Conservation (phyloP, 2,329 filamentous ascomycete genomes). For the Aureobasidium melanogenum region DNA sequence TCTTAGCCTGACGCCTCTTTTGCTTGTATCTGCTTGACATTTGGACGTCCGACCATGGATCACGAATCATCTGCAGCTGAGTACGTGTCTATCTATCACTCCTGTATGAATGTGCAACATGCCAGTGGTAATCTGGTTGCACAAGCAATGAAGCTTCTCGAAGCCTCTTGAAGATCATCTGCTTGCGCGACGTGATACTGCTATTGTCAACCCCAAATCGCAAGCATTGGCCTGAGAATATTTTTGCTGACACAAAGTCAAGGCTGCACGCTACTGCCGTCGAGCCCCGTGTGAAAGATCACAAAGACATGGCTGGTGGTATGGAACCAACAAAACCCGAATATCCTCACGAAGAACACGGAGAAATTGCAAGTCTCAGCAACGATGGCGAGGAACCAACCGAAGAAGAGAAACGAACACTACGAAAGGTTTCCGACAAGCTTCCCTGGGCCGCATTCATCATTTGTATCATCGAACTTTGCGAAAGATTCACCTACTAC, state of each 20-base stretch:
- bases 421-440: slow-evolving; percentile 38
- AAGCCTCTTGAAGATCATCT: not conserved
- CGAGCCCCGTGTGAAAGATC: slow-evolving; percentile 1
- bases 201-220: not conserved
- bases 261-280: slow-evolving; percentile 12
- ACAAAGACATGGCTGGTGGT: slow-evolving; percentile 13
- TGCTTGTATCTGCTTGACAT: slow-evolving; percentile 10
- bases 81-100: not conserved
- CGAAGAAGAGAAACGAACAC: slow-evolving; percentile 33
- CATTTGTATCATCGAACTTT: slow-evolving; percentile 42
- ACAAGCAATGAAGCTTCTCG: not conserved
- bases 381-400: slow-evolving; percentile 31
- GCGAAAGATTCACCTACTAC: slow-evolving; percentile 41
- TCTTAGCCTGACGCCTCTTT: slow-evolving; percentile 7
- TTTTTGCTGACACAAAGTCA: not conserved
- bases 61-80: slow-evolving; percentile 9
- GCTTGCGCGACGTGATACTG: not conserved
- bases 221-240: not conserved
- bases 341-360: not conserved
- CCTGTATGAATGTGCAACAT: not conserved
- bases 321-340: slow-evolving; percentile 4
- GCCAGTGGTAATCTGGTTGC: not conserved
- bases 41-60: slow-evolving; percentile 5
- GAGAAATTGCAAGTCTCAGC: slow-evolving; percentile 13
- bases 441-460: slow-evolving; percentile 39